Conservation (phyloP, 805 yeast genomes). For the Candida sakaeoensis region DNA sequence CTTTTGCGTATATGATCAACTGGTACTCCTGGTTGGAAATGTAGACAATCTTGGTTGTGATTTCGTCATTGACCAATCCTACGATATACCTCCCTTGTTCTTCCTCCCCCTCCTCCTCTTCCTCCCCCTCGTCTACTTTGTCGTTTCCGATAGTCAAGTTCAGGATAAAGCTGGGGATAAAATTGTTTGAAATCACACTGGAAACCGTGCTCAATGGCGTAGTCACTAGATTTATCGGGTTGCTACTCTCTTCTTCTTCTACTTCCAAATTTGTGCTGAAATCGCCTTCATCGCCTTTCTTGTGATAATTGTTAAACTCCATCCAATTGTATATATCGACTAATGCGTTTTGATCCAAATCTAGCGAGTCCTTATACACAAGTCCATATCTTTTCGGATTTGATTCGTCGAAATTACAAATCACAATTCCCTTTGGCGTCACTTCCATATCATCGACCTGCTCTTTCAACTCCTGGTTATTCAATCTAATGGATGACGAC, state of each 20-base stretch:
- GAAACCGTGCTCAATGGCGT: constrained; percentile 37
- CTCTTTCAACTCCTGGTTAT: constrained; percentile 17
- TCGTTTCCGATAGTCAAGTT: constrained; percentile 8
- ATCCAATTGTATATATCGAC: constrained; percentile 27
- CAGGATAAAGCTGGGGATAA: constrained; percentile 17
- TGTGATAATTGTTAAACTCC: constrained; percentile 28
- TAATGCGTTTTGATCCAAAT: constrained; percentile 11
- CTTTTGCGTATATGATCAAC: constrained; percentile 26
- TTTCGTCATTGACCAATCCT: constrained; percentile 18
- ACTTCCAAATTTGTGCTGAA: constrained; percentile 8
- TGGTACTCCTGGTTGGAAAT: constrained; percentile 25
- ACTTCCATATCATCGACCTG: constrained; percentile 9
- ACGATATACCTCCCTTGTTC: constrained; percentile 22
- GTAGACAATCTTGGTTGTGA: constrained; percentile 25
- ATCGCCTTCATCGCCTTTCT: constrained; percentile 14
- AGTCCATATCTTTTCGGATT: constrained; percentile 32
- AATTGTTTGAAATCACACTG: constrained; percentile 22
- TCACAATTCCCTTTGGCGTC: constrained; percentile 23
- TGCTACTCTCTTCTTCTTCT: constrained; percentile 10
- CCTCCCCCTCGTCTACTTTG: constrained; percentile 6
- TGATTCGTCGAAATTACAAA: constrained; percentile 23
- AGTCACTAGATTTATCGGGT: constrained; percentile 32
- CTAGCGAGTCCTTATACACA: constrained; percentile 14
- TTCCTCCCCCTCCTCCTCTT: constrained; percentile 12
- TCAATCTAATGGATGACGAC: constrained; percentile 24